Base-by-base conservation (phyloP, 148 eudicot genomes). In the Agrostemma githago region DNA sequence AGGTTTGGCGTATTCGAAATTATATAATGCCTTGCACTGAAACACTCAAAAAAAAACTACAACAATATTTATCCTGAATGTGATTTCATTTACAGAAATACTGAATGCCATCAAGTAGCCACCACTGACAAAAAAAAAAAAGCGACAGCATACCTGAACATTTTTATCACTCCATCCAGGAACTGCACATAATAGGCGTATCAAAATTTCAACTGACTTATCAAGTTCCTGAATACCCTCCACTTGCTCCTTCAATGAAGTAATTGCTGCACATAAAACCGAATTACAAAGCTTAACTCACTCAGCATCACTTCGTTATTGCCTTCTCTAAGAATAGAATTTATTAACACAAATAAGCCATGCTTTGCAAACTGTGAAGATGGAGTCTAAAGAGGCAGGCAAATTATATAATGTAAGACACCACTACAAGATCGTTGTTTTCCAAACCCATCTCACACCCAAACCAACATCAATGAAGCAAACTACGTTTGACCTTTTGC, bases 131-230 rank as follows among this genome's bases (percentile, higher is more conserved):
- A 26, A 59, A 9, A 21, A 58, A 15, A 4, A 76, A 42, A 11
- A 26, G 37, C 15, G 40, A 66, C 16, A 40, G 42, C 17, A 61
- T 75, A 92, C 97, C 97, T 92, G 99, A 70, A 92, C 97, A 84
- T 96, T 96, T 86, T 92, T 96, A 85, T 96, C 99, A 80, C 66
- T 88, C 97, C 99, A 96, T 62, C 99, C 99, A 85, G 99, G 99
- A 75, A 96, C 84, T 79, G 84, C 90, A 90, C 92, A 90, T 46
- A 96, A 90, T 78, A 96, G 77, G 73, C 95, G 99, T 76, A 92
- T 82, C 84, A 96, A 83, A 70, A 95, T 85, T 85, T 95, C 99
- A 81, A 92, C 99, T n/a, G 94, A 89, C 68, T 70, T 74, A 72
- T 90, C 90, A 41, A 95, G 86, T 46, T 86, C 86, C 82, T 82